A percentile compares a stretch with the other conserved stretches of the same genome.
Conservation (phyloP, 306 rosid genomes). For the Trifolium pratense region DNA sequence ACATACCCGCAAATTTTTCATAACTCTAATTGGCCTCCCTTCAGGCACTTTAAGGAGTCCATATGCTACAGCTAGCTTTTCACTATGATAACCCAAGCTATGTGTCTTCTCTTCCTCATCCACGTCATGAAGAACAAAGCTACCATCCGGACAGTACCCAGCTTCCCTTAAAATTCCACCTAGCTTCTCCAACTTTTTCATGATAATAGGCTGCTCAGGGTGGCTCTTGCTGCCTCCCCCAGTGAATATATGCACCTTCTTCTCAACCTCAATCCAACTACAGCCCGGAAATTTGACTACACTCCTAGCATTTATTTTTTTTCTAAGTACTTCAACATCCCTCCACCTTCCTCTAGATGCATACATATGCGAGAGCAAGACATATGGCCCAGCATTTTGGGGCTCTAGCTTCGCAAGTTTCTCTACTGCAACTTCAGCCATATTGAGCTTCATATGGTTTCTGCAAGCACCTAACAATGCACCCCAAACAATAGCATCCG, state of each 20-base stretch:
- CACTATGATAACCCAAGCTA: slow-evolving; percentile 73
- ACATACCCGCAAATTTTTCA: slow-evolving; percentile 82
- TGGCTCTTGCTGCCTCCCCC: slow-evolving; percentile 64
- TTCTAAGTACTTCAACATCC: slow-evolving; percentile 62
- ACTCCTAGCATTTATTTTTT: slow-evolving; percentile 52
- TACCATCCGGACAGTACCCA: slow-evolving; percentile 76
- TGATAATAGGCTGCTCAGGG: slow-evolving; percentile 63
- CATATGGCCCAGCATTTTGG: slow-evolving; percentile 61
- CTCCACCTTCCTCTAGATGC: slow-evolving; percentile 65
- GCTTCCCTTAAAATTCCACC: slow-evolving; percentile 67
- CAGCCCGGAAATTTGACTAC: slow-evolving; percentile 73
- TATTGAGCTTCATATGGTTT: slow-evolving; percentile 57
- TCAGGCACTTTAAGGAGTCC: slow-evolving; percentile 73
- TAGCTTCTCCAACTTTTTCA: slow-evolving; percentile 58
- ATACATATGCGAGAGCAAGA: slow-evolving; percentile 69
- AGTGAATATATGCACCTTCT: slow-evolving; percentile 66
- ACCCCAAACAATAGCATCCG: slow-evolving; percentile 73
- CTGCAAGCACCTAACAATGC: slow-evolving; percentile 64
- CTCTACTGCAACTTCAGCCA: slow-evolving; percentile 61
- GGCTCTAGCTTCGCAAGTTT: slow-evolving; percentile 72
- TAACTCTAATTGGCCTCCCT: slow-evolving; percentile 66
- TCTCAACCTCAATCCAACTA: slow-evolving; percentile 82
- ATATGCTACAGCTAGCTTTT: slow-evolving; percentile 72
- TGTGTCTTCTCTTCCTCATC: slow-evolving; percentile 81
- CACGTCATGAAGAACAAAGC: slow-evolving; percentile 76